These are phyloP conservation scores for Globisporangium radiosum DNA, from an alignment of 352 stramenopile genomes.

Conservation along the genomic window DNA sequence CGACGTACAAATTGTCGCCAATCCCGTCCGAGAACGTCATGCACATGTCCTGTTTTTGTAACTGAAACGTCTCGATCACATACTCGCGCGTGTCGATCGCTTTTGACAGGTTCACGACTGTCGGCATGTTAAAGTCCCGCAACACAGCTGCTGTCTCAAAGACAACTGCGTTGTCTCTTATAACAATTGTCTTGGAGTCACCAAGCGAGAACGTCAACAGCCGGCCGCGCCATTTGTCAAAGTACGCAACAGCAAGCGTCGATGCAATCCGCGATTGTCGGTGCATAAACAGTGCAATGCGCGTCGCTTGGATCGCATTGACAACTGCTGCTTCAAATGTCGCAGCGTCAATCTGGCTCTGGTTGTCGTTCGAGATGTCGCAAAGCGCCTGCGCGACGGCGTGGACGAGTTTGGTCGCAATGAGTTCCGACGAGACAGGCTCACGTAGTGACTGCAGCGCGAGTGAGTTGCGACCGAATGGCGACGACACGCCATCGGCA, in stretches of 20 bases:
- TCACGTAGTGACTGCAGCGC: conserved; percentile 11
- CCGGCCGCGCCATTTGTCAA: conserved; percentile 58
- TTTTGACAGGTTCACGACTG: conserved; percentile 56
- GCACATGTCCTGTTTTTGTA: conserved; percentile 49
- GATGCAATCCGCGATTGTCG: conserved; percentile 57
- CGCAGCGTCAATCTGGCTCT: conserved; percentile 23
- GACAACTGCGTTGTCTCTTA: conserved; percentile 38
- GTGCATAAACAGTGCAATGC: conserved; percentile 51
- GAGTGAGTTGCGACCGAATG: conserved; percentile 36
- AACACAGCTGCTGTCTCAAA: conserved; percentile 66
- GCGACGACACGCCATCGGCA: conserved; percentile 64
- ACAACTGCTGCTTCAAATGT: conserved; percentile 47
- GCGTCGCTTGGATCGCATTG: conserved; percentile 45
- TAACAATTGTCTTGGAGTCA: conserved; percentile 68
- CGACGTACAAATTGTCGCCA: conserved; percentile 77
- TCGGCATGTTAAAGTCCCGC: conserved; percentile 77
- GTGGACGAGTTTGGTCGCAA: conserved; percentile 48
- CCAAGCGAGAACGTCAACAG: conserved; percentile 68
- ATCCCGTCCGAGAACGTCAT: conserved; percentile 75
- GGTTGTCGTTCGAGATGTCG: conserved; percentile 51
- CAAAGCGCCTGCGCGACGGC: conserved; percentile 39
- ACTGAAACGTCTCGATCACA: conserved; percentile 56
- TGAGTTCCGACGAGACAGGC: conserved; percentile 48
- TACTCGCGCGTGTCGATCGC: conserved; percentile 49
- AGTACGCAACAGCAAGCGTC: conserved; percentile 65